Base-by-base conservation (phyloP, 2,329 filamentous ascomycete genomes). In the Talaromyces sp. region DNA sequence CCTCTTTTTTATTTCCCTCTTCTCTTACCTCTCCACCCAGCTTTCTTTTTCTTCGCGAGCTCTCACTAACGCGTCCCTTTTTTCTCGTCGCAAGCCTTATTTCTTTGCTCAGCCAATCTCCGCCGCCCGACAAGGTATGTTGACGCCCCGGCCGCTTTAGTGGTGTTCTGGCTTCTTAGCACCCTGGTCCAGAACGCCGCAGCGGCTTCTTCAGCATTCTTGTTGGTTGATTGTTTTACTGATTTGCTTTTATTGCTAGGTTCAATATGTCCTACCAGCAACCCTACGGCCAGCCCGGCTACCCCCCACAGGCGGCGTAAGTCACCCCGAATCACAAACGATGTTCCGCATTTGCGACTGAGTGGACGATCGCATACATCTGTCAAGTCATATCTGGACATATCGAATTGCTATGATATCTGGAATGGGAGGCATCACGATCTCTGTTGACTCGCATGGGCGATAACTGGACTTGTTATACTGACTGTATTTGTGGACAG, bases 241-340 rank as follows among this genome's bases (percentile, higher is more conserved):
- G 41, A 62, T 43, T 33, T 14, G 22, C 32, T 47, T 3, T 41
- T 39, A 9, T 10, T n/a, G n/a, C 19, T 9, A 47, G 17, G 14
- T 41, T 51, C 44, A 58, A 27, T 22, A 78, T 79, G 77, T 70
- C 76, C 44, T 70, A 65, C 60, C 74, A 77, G 63, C 65, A 64
- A 27, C 76, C 76, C 62, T 78, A 77, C 63, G 57, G 63, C 39
- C 56, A 56, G 16, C 58, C 55, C 56, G 52, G 40, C 24, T n/a
- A 20, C 4, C 63, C 58, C 17, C 60, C 60, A 17, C 63, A 61
- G 20, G 60, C 56, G 36, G 49, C 37, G 57, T 62, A 56, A 60
- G 59, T 60, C 45, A 32, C 27, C 27, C 27, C 39, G 22, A 41
- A 24, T 41, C 39, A 9, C 8, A 17, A 41, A 24, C 39, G 16